These are phyloP conservation scores for Aspergillus affinis DNA, from an alignment of 495 filamentous ascomycete genomes.

Conservation along the genomic window DNA sequence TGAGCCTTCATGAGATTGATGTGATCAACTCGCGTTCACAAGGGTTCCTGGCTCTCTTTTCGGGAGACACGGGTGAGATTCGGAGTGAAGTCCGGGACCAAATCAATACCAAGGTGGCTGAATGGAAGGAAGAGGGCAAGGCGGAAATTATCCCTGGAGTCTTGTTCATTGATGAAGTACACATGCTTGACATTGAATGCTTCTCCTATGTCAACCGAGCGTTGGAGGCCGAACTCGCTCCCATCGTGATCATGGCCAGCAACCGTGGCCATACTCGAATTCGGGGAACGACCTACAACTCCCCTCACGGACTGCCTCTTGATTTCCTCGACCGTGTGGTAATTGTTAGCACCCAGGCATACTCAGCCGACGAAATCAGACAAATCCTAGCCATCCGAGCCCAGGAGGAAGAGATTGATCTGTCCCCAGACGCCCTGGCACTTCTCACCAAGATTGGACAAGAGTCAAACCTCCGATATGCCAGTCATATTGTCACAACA, in stretches of 20 bases:
- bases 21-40: slow-evolving; percentile 98
- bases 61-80: slow-evolving; percentile 97
- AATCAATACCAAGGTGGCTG: slow-evolving; percentile 96
- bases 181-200: slow-evolving; percentile 99
- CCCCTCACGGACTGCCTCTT: slow-evolving; percentile 88
- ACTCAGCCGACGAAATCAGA: slow-evolving; percentile 78
- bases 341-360: slow-evolving; percentile 94
- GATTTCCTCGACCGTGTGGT: slow-evolving; percentile 96
- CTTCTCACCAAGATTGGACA: slow-evolving; percentile 93
- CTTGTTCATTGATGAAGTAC: slow-evolving; percentile 97
- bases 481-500: slow-evolving; percentile 93
- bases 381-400: slow-evolving; percentile 90
- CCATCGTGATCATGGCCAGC: slow-evolving; percentile 99
- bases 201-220: slow-evolving; percentile 98
- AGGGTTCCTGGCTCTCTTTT: slow-evolving; percentile 93
- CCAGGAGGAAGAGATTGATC: slow-evolving; percentile 92
- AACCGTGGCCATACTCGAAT: slow-evolving; percentile 93
- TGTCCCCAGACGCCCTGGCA: slow-evolving; percentile 83
- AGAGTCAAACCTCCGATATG: slow-evolving; percentile 89
- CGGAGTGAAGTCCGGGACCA: slow-evolving; percentile 94
- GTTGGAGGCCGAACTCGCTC: slow-evolving; percentile 87
- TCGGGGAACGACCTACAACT: slow-evolving; percentile 86
- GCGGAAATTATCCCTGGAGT: slow-evolving; percentile 97
- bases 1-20: slow-evolving; percentile 96
- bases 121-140: slow-evolving; percentile 99